These are phyloP conservation scores for Phyllachora maydis DNA, from an alignment of 2,329 filamentous ascomycete species.

Conservation along the genomic window DNA sequence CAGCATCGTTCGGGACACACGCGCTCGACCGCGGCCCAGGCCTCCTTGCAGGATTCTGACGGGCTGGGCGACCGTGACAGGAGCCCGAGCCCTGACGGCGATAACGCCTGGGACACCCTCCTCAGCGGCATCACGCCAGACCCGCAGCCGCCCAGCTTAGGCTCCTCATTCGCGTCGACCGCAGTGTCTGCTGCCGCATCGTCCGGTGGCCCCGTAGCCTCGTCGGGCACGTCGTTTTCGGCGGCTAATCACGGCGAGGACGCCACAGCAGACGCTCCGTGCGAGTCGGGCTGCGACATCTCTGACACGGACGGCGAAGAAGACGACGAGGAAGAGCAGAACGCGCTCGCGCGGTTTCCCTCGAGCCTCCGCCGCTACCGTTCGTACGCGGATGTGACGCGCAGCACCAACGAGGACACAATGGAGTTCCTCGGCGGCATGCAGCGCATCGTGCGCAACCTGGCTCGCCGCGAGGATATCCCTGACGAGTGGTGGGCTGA, in stretches of 20 bases:
- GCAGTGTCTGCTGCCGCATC: conserved; percentile 23
- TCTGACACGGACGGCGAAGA: conserved; percentile 33
- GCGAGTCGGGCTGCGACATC: conserved; percentile 31
- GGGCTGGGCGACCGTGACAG: conserved; percentile 71
- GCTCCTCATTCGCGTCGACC: conserved; percentile 66
- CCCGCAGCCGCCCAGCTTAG: conserved; percentile 55
- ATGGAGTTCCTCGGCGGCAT: conserved; percentile 41
- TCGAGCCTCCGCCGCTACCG: conserved; percentile 4
- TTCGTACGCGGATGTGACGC: conserved; percentile 20
- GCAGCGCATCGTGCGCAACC: conserved; percentile 49
- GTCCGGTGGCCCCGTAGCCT: conserved; percentile 17
- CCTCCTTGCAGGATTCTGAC: too few relatives aligned
- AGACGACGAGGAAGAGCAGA: conserved; percentile 11
- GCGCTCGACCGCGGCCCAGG: too few relatives aligned
- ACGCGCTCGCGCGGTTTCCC: conserved; percentile 6
- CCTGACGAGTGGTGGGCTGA: conserved; percentile 69
- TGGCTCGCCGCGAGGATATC: conserved; percentile 53
- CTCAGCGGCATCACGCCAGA: conserved; percentile 65
- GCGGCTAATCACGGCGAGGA: too few relatives aligned
- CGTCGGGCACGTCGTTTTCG: conserved; percentile 24
- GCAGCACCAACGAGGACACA: too few relatives aligned
- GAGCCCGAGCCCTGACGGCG: conserved; percentile 54
- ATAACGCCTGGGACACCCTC: conserved; percentile 59
- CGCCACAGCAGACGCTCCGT: too few relatives aligned
- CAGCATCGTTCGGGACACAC: too few relatives aligned